phyloP scores from a whole-genome alignment of 352 stramenopile species.

The Globisporangium okanoganense region DNA sequence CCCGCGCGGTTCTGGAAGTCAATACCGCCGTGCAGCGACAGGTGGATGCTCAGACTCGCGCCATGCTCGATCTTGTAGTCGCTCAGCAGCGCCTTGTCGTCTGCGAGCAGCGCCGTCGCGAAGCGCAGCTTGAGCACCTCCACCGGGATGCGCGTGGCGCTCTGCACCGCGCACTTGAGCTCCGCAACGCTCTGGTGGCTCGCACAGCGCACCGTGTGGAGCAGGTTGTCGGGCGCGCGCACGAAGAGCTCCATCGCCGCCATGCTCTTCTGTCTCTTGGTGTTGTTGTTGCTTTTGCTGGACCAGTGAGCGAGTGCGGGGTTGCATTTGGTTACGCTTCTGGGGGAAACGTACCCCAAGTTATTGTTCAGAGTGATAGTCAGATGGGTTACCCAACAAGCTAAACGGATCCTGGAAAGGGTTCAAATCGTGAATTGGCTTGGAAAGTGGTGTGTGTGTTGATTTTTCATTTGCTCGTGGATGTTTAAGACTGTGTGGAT shows the following conservation, averaged over 20 bases:
- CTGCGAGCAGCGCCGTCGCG: conserved; percentile 12
- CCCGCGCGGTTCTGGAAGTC: conserved; percentile 86
- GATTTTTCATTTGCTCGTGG: too few species aligned
- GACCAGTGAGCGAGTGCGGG: too few species aligned
- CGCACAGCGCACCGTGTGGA: conserved; percentile 14
- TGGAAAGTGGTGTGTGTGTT: too few species aligned
- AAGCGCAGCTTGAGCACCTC: conserved; percentile 22
- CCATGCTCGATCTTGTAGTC: conserved; percentile 18
- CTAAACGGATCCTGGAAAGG: too few species aligned
- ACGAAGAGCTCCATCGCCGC: conserved; percentile 28
- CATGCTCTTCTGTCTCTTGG: background rate
- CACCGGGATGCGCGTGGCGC: conserved; percentile 16
- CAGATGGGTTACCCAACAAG: too few species aligned
- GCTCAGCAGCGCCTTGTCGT: conserved; percentile 18
- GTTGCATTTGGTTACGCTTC: too few species aligned
- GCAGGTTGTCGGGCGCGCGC: conserved; percentile 15
- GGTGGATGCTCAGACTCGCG: conserved; percentile 15
- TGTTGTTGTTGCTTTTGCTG: background rate
- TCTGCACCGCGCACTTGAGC: conserved; percentile 19
- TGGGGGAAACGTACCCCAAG: too few species aligned
- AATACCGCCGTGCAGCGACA: conserved; percentile 35
- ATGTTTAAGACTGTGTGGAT: too few species aligned
- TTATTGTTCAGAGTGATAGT: too few species aligned
- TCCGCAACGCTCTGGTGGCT: conserved; percentile 10
- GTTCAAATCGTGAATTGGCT: too few species aligned